Conservation (phyloP, 2,329 filamentous ascomycete species). For the Ceratocystis diversiconidia region DNA sequence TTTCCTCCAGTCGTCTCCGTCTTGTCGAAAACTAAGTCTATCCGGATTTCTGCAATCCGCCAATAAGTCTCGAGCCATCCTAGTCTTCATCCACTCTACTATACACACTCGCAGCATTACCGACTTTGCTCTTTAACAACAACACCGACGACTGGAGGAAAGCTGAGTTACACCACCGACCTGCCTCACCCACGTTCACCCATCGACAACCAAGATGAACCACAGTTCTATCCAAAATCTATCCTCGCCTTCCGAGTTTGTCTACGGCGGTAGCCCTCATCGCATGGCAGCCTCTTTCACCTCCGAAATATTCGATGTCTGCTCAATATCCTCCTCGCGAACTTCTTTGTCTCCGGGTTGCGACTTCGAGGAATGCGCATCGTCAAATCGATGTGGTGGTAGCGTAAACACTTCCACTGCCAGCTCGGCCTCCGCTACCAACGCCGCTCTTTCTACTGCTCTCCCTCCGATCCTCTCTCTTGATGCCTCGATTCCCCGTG, state of each 20-base stretch:
- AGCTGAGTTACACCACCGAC: slow-evolving; percentile 23
- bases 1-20: slow-evolving; percentile 15
- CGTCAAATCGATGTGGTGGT: slow-evolving; percentile 26
- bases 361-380: slow-evolving; percentile 56
- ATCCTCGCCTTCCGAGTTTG: slow-evolving; percentile 38
- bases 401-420: not conserved
- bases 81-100: not conserved
- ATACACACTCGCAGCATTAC: not conserved
- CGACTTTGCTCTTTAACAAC: slow-evolving; percentile 5
- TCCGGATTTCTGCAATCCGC: not conserved
- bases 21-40: slow-evolving; percentile 1
- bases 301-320: slow-evolving; percentile 10
- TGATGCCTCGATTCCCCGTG: slow-evolving; percentile 39
- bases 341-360: slow-evolving; percentile 67
- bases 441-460: not conserved
- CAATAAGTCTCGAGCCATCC: not conserved
- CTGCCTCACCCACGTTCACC: slow-evolving; percentile 21
- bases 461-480: slow-evolving; percentile 35
- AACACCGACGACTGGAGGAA: slow-evolving; percentile 42
- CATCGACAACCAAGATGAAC: slow-evolving; percentile 39
- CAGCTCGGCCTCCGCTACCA: not conserved
- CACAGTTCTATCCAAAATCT: slow-evolving; percentile 25
- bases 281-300: slow-evolving; percentile 8
- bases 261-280: slow-evolving; percentile 22
- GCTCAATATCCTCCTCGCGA: slow-evolving; percentile 47